Conservation (phyloP, 2,329 filamentous ascomycete species). For the Aspergillus flavus region DNA sequence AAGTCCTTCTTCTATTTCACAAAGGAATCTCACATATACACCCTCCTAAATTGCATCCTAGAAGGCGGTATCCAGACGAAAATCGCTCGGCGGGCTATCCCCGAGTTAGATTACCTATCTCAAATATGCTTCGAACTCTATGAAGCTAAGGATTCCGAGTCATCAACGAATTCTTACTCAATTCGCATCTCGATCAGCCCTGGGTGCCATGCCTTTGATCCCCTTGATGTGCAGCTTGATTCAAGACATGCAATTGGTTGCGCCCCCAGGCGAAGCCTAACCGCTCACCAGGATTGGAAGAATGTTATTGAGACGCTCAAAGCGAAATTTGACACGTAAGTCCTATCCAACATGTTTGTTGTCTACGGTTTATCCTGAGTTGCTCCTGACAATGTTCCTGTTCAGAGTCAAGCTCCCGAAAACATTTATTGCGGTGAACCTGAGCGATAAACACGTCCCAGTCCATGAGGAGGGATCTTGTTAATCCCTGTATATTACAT, state of each 20-base stretch:
- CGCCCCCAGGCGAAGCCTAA: constrained; percentile 85
- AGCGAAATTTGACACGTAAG: constrained; percentile 92
- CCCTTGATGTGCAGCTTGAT: constrained; percentile 93
- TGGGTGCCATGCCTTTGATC: constrained; percentile 94
- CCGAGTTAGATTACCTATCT: constrained; percentile 93
- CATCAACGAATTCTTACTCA: constrained; percentile 84
- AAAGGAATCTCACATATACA: constrained; percentile 99
- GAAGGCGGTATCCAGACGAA: constrained; percentile 97
- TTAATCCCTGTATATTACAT: not conserved
- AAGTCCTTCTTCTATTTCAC: constrained; percentile 99
- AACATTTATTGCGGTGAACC: constrained; percentile 54
- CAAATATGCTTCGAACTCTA: constrained; percentile 99
- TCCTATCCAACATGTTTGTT: constrained; percentile 21
- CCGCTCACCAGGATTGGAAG: constrained; percentile 92
- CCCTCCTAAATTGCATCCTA: constrained; percentile 93
- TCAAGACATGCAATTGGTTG: constrained; percentile 95
- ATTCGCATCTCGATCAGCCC: constrained; percentile 96
- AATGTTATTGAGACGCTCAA: constrained; percentile 93
- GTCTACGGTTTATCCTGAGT: not conserved
- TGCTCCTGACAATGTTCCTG: constrained; percentile 14
- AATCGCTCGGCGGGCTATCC: constrained; percentile 91
- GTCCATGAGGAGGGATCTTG: constrained; percentile 8
- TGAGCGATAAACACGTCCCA: constrained; percentile 52
- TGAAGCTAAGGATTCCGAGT: constrained; percentile 81
- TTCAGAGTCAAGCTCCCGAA: constrained; percentile 54